phyloP scores from a whole-genome alignment of 257 asterid species.

The Solanum virginianum region DNA sequence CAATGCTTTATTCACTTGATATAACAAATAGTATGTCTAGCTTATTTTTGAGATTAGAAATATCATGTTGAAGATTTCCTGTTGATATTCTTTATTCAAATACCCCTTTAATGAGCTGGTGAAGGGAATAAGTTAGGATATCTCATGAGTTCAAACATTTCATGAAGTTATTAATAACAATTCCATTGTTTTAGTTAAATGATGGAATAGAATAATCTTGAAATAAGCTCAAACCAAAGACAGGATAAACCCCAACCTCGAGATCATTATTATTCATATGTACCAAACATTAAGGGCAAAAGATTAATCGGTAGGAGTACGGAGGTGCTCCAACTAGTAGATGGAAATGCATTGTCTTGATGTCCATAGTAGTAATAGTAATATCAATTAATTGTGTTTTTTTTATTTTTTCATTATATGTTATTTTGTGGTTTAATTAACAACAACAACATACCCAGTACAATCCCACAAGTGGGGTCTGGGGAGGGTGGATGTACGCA shows the following conservation, averaged over 20 bases:
- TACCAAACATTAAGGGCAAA: not conserved
- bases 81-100: not conserved
- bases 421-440: not conserved
- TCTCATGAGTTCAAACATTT: not conserved
- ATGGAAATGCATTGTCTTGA: not conserved
- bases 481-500: too few relatives aligned
- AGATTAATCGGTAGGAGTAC: not conserved
- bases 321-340: too few relatives aligned
- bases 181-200: not conserved
- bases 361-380: not conserved
- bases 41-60: not conserved
- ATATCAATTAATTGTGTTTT: fast-evolving
- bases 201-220: not conserved
- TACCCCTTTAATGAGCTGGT: too few relatives aligned
- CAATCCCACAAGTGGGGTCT: too few relatives aligned
- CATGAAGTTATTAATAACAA: not conserved
- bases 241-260: not conserved
- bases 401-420: not conserved
- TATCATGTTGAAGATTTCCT: not conserved
- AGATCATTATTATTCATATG: not conserved
- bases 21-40: not conserved
- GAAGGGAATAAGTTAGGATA: not conserved
- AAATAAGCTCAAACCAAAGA: not conserved
- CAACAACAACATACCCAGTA: too few relatives aligned
- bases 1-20: too few relatives aligned